Evolutionary conservation across 148 eudicot genomes (phyloP), one percentile per base, ranked within the genome.

Genomic region (Rhododendron vialii): DNA sequence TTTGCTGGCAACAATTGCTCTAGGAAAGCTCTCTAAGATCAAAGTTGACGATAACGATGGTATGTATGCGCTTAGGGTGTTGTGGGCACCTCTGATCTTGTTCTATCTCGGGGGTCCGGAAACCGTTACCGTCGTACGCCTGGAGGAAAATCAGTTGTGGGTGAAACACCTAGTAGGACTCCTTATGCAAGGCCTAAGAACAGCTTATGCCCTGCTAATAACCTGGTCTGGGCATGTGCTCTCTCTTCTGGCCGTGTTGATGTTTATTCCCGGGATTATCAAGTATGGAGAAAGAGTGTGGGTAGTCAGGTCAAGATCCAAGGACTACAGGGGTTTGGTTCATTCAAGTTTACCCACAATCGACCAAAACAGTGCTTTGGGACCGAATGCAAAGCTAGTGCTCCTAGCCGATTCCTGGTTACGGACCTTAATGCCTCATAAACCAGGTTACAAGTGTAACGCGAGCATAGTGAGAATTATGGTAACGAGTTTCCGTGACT

Each of bases 11-110:
- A 36, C 48, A 17, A 81, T 81, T 33, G 83, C 83, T 57, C 83
- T 81, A 14, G 83, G 83, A 57, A 81, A 81, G 83, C 83, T 81
- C 71, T 81, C 83, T 69, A 81, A 81, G 45, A 24, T 81, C 69
- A 36, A 55, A 35, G 38, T 24, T 33, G 47, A 20, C 0, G 35
- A 30, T 8, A n/a, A 1, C 1, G 18, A 43, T 15, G 35, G 47
- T 9, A 13, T 7, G 10, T 35, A 22, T 36, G 47, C 22, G 47
- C 26, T 81, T 4, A 57, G 83, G 83, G 83, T 63, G 61, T 7
- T 81, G 24, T 81, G 83, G 83, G 83, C 83, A 33, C 83, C 83
- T 38, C 10, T 81, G 11, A 35, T 57, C 83, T 36, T 81, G 30
- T 53, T 81, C 69, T 81, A 33, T 57, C 71, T 81, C 4, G 83